Evolutionary conservation across 1,284 basidiomycete species (phyloP).

Genomic region (Cryptococcus jaspeensis): DNA sequence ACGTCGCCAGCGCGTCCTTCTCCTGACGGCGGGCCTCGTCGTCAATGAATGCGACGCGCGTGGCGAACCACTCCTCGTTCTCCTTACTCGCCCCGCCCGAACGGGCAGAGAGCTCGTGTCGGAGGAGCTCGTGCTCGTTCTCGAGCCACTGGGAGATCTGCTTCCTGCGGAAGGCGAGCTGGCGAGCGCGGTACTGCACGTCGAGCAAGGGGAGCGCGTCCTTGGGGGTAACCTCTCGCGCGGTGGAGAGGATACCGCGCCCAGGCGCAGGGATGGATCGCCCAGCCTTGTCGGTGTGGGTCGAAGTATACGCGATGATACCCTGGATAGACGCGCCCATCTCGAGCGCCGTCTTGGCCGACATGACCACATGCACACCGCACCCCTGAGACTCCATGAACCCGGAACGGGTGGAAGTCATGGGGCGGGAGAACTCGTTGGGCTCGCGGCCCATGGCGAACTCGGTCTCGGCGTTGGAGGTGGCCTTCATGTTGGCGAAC

Average conservation of each 20-base stretch:
- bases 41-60: constrained; percentile 78
- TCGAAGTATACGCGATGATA: constrained; percentile 92
- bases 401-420: constrained; percentile 90
- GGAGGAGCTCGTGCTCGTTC: constrained; percentile 80
- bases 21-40: constrained; percentile 86
- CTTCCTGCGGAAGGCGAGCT: constrained; percentile 85
- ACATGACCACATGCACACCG: constrained; percentile 97
- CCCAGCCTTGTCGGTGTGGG: constrained; percentile 94
- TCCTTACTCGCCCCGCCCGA: constrained; percentile 52
- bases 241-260: constrained; percentile 80
- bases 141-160: constrained; percentile 92
- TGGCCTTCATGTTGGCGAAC: constrained; percentile 99
- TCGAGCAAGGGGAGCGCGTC: constrained; percentile 73
- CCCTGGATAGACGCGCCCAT: constrained; percentile 91
- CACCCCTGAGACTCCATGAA: constrained; percentile 98
- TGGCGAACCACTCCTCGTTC: constrained; percentile 68
- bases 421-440: constrained; percentile 96
- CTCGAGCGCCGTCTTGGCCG: constrained; percentile 89
- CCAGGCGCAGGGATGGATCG: constrained; percentile 93
- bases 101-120: constrained; percentile 68
- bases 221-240: constrained; percentile 69
- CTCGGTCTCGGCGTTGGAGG: constrained; percentile 93
- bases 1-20: constrained; percentile 81
- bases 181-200: constrained; percentile 80
- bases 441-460: constrained; percentile 98